phyloP scores from a whole-genome alignment of 371 early-diverging fungal species.

The Rhizopus microsporus region DNA sequence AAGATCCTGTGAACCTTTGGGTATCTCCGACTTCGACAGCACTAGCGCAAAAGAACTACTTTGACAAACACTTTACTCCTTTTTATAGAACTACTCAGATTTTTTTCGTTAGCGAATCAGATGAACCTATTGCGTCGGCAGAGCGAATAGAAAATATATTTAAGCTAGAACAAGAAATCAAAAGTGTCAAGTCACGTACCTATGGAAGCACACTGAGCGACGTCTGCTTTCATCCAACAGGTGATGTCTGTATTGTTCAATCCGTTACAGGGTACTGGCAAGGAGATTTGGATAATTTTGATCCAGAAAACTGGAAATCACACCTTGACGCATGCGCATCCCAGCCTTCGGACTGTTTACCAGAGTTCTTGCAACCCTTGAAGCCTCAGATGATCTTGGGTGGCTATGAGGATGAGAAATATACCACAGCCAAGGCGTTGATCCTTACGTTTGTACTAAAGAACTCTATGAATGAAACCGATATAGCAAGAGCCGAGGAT shows the following conservation, averaged over 20 bases:
- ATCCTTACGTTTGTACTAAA: constrained; percentile 68
- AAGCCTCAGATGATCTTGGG: constrained; percentile 74
- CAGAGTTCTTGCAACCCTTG: constrained; percentile 67
- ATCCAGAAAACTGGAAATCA: constrained; percentile 46
- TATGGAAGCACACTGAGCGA: constrained; percentile 49
- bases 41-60: constrained; percentile 62
- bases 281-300: constrained; percentile 54
- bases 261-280: constrained; percentile 79
- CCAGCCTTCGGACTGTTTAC: constrained; percentile 64
- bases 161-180: constrained; percentile 56
- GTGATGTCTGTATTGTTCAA: constrained; percentile 69
- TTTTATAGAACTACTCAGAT: constrained; percentile 77
- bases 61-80: constrained; percentile 71
- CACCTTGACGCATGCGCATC: constrained; percentile 52
- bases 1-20: constrained; percentile 73
- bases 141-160: constrained; percentile 54
- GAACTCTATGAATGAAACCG: constrained; percentile 54
- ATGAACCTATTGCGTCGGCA: constrained; percentile 49
- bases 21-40: constrained; percentile 69
- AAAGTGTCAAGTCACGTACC: constrained; percentile 38
- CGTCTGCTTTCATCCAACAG: constrained; percentile 72
- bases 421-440: constrained; percentile 54
- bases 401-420: constrained; percentile 54
- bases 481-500: constrained; percentile 50
- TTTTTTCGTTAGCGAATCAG: constrained; percentile 57